Base-by-base conservation (phyloP, 2,329 filamentous ascomycete genomes). In the Fusarium begoniae region DNA sequence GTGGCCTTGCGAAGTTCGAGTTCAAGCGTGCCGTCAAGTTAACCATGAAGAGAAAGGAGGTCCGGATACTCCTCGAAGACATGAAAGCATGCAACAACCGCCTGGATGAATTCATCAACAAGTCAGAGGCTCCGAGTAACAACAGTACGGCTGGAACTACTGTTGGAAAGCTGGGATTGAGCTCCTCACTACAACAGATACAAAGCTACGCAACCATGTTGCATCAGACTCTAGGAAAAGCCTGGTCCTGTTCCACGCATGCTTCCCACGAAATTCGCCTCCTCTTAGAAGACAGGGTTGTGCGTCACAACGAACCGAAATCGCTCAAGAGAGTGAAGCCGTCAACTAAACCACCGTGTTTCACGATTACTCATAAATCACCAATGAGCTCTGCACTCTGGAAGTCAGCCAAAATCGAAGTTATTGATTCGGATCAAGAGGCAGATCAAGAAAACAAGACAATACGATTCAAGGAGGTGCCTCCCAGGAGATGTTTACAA, bases 391-490 rank as follows among this genome's bases (percentile, higher is more conserved):
- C 26, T 3, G 26, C 44, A 28, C 4, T 8, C 5, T 28, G 44
- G 44, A 47, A 47, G 13, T 47, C 26, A 3, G 26, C 44, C 1
- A 28, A 28, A 47, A 15, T 47, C 13, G 44, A 47, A 3, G 28
- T 47, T 28, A 22, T 47, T 8, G 18, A 28, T 47, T 15, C 44
- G 0, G 44, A 28, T 3, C 3, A 22, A 5, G 26, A 28, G 18
- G 18, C 0, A 11, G 13, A 22, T 22, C 0, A 28, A 5, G 0
- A 22, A 2, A 0, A 5, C 4, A 47, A 7, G 18, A 0, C 4
- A 11, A 3, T 47, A 1, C 8, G 26, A 22, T 47, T 47, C 26
- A 28, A 1, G 3, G 18, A 28, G 18, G 0, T 2, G 5, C 12
- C 15, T 15, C 12, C 12, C 18, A 28, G 1, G 12, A 47, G 5